Evolutionary conservation across 2,329 filamentous ascomycete species (phyloP), one percentile per base, ranked within the genome.

Genomic region (Capronia americana): DNA sequence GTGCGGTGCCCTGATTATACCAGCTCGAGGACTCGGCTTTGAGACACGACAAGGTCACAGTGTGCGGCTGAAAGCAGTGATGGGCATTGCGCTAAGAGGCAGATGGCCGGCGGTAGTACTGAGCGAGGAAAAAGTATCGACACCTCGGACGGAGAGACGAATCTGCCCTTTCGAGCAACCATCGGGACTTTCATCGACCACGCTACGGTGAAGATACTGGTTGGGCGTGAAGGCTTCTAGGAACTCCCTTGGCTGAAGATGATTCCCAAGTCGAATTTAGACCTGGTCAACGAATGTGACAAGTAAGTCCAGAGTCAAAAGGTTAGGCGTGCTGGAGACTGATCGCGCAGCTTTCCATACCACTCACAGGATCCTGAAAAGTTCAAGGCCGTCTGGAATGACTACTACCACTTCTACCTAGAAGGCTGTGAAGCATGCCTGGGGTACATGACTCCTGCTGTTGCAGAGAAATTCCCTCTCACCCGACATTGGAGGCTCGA

Each of bases 301-400:
- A 84, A 79, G 81, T 82, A 76, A 56, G 63, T 60, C 34, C 7
- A 20, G 34, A 57, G 17, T 44, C 8, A 32, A 34, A 34, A 56
- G 14, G 20, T 12, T 2, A 20, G 34, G 38, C 20, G 8, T n/a
- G 14, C 10, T 44, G 12, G 8, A 30, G 14, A 30, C 57, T 60
- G 26, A 50, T 34, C 5, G 17, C 24, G 58, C 73, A 94, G 91
- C 74, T 96, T 96, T 74, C 93, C 93, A 1, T 92, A 96, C 79
- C 84, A 85, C 63, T 83, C 89, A 63, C 83, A 82, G 62, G 81
- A 89, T 70, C 84, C 86, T 10, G 76, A 84, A 65, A 80, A 81
- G 58, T 87, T 90, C 77, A 79, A 84, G 53, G 77, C 81, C 51
- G 79, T 86, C 68, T 78, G 87, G 65, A 77, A 79, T 57, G 82